phyloP scores from a whole-genome alignment of 2,329 filamentous ascomycete species.

The Trichoderma brevicompactum region DNA sequence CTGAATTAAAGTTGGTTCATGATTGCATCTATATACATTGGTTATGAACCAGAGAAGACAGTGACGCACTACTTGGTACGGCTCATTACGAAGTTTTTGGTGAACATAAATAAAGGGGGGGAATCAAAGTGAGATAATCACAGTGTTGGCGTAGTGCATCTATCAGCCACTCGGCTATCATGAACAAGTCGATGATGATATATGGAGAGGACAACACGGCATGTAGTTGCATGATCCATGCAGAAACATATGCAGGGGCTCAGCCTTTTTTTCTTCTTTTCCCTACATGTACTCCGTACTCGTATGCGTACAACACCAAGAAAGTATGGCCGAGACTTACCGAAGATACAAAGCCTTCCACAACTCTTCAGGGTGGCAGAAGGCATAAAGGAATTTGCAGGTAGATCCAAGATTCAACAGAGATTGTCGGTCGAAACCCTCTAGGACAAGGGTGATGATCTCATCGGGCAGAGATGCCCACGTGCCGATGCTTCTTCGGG shows the following conservation, averaged over 20 bases:
- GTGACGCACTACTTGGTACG: not conserved
- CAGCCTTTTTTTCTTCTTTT: too few species aligned
- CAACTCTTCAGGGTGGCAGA: constrained; percentile 80
- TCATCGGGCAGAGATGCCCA: constrained; percentile 80
- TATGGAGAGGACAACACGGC: not conserved
- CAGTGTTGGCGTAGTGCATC: not conserved
- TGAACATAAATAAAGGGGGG: too few species aligned
- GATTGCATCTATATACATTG: too few species aligned
- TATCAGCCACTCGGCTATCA: not conserved
- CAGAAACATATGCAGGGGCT: not conserved
- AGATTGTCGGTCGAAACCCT: constrained; percentile 68
- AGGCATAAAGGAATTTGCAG: constrained; percentile 86
- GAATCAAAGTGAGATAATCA: not conserved
- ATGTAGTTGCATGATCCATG: not conserved
- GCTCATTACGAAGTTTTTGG: not conserved
- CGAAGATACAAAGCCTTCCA: constrained; percentile 85
- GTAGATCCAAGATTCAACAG: constrained; percentile 72
- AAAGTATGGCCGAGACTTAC: constrained; percentile 60
- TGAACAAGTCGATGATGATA: too few species aligned
- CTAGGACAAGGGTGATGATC: constrained; percentile 73
- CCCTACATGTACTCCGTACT: not conserved
- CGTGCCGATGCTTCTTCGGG: constrained; percentile 66
- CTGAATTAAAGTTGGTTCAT: too few species aligned
- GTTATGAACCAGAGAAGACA: not conserved
- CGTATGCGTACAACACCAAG: not conserved